Evolutionary conservation across 1,284 basidiomycete species (phyloP), one percentile per base, ranked within the genome.

Genomic region (Anthracocystis setariae): DNA sequence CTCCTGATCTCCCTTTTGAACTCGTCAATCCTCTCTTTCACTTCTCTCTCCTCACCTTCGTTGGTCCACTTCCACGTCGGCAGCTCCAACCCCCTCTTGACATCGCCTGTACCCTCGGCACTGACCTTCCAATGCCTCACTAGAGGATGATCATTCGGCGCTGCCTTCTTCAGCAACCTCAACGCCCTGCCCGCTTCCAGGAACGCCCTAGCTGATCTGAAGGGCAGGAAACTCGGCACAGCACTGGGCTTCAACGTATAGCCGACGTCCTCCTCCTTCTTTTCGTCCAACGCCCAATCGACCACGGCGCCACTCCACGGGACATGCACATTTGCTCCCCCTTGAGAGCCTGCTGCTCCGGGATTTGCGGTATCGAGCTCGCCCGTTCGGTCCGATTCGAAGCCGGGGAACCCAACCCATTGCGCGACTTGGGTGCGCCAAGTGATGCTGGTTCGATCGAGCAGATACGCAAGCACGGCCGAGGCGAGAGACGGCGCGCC

Each of bases 321-420:
- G 17, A 43, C 38, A 9, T 33, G 60, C n/a, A 56, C 44, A 17
- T 60, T 44, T 10, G 20, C 40, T 12, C 38, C 13, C 17, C 18
- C 18, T 24, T n/a, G 12, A 21, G n/a, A 9, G 25, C 37, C 7
- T 44, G 46, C 20, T 27, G 47, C 63, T 0, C 49, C 51, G 5
- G 43, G n/a, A 13, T 33, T 42, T 18, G 46, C 46, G 21, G 59
- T 46, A 18, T 68, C 70, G 24, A 68, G 59, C 27, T 73, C 67
- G 20, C 68, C 73, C 1, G 63, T 73, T 10, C 59, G 27, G 15
- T 56, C 61, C 5, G 65, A 62, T 27, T 57, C 46, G 37, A 64
- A 64, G 10, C 74, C 66, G 17, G 76, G 76, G 37, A 56, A 77
- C n/a, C 74, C 73, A 4, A 77, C 63, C 76, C 76, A 77, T 9